These are phyloP conservation scores for Termitomyces sp. DNA, from an alignment of 768 basidiomycete genomes.

Conservation along the genomic window DNA sequence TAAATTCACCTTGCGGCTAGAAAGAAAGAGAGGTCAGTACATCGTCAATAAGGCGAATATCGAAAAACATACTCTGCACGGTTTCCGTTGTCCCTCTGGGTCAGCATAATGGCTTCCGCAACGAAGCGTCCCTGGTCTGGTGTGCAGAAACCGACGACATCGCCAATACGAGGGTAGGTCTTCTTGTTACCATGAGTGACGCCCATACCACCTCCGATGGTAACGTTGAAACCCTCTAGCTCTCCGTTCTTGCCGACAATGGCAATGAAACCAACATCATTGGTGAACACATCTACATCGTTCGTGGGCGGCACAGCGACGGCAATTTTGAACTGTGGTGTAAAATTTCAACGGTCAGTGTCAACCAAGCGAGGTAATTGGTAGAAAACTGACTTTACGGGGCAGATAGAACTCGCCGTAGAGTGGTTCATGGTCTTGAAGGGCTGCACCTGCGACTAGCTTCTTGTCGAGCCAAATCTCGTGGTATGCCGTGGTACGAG, in stretches of 20 bases:
- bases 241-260: conserved; percentile 74
- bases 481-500: conserved; percentile 90
- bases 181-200: conserved; percentile 99
- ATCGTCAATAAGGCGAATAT: neutral
- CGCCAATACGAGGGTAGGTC: conserved; percentile 89
- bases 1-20: conserved; percentile 48
- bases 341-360: neutral
- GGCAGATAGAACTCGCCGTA: conserved; percentile 98
- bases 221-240: conserved; percentile 89
- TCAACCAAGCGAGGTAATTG: neutral
- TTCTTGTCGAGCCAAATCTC: conserved; percentile 99
- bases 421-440: conserved; percentile 94
- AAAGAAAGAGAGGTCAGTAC: conserved; percentile 2
- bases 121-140: conserved; percentile 79
- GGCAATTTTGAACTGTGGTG: conserved; percentile 87
- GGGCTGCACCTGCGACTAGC: conserved; percentile 86
- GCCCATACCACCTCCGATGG: conserved; percentile 97
- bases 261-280: conserved; percentile 96
- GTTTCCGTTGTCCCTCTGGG: conserved; percentile 95
- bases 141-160: conserved; percentile 90
- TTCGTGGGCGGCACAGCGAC: conserved; percentile 96
- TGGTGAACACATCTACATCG: conserved; percentile 92
- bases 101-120: conserved; percentile 90
- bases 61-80: conserved; percentile 70
- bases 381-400: conserved; percentile 60